Conservation (phyloP, 73 alveolate genomes). For the Blepharisma japonicum region DNA sequence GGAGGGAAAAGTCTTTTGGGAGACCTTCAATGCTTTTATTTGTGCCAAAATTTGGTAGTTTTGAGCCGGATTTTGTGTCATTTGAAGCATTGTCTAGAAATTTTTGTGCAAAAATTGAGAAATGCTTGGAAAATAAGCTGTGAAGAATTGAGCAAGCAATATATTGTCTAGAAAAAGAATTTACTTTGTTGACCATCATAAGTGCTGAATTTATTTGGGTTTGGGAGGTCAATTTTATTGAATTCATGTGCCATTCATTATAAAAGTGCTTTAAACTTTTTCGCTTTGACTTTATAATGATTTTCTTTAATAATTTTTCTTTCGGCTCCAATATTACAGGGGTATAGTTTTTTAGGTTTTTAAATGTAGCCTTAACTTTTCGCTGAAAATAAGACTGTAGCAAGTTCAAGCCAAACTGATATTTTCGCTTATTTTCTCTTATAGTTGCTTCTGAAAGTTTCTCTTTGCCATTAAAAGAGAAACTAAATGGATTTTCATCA, state of each 20-base stretch:
- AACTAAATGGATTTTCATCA: constrained; percentile 1
- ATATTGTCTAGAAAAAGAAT: constrained; percentile 16
- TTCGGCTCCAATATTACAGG: not conserved
- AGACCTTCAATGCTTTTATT: not conserved
- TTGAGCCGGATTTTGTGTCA: not conserved
- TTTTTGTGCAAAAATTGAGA: not conserved
- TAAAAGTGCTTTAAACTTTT: not conserved
- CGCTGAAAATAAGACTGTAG: not conserved
- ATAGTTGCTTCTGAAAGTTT: not conserved
- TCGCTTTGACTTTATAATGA: not conserved
- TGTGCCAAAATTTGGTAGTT: not conserved
- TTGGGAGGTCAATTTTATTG: not conserved
- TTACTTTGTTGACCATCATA: not conserved
- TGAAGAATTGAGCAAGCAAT: not conserved
- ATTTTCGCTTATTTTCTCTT: not conserved
- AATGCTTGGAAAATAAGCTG: not conserved
- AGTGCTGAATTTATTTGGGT: not conserved
- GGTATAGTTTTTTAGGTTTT: not conserved
- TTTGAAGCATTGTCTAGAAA: not conserved
- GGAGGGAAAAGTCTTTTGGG: not conserved
- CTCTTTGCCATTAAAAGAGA: not conserved
- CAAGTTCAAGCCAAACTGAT: not conserved
- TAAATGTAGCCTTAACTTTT: not conserved
- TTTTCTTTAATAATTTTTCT: not conserved
- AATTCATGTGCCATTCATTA: constrained; percentile 1